Conservation (phyloP, 768 basidiomycete genomes). For the Baorangia bicolor region DNA sequence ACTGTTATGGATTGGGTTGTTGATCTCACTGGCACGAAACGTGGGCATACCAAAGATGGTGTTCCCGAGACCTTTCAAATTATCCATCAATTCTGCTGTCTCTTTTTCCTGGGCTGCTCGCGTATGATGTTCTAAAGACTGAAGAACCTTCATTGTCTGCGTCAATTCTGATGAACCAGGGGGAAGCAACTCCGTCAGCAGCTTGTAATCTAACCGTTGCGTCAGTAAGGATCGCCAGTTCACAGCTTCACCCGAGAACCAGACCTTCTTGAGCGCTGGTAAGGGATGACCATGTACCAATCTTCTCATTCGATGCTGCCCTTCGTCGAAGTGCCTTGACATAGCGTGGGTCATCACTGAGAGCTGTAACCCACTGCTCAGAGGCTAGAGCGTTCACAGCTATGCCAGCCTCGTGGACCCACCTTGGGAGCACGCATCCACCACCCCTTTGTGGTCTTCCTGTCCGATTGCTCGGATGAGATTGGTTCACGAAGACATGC, state of each 20-base stretch:
- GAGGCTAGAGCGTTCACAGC: background rate
- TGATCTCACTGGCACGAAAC: background rate
- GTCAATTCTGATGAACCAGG: conserved; percentile 48
- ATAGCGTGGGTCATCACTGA: conserved; percentile 84
- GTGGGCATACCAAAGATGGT: conserved; percentile 68
- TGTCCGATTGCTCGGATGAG: conserved; percentile 28
- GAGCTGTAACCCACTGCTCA: conserved; percentile 47
- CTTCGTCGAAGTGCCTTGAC: conserved; percentile 87
- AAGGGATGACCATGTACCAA: conserved; percentile 83
- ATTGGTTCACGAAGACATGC: background rate
- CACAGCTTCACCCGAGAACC: background rate
- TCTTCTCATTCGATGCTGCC: conserved; percentile 78
- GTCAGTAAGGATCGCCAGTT: background rate
- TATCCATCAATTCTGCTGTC: conserved; percentile 87
- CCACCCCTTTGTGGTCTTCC: conserved; percentile 79
- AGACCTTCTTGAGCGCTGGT: conserved; percentile 82
- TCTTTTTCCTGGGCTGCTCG: conserved; percentile 81
- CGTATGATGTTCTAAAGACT: conserved; percentile 60
- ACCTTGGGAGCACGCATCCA: conserved; percentile 81
- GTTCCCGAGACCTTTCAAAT: conserved; percentile 92
- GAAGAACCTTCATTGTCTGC: conserved; percentile 50
- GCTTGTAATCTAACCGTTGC: conserved; percentile 64
- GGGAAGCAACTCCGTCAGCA: conserved; percentile 62
- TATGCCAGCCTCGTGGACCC: background rate
- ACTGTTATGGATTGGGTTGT: background rate